Evolutionary conservation across 805 yeast species (phyloP).

Genomic region (Yueomyces sp.): DNA sequence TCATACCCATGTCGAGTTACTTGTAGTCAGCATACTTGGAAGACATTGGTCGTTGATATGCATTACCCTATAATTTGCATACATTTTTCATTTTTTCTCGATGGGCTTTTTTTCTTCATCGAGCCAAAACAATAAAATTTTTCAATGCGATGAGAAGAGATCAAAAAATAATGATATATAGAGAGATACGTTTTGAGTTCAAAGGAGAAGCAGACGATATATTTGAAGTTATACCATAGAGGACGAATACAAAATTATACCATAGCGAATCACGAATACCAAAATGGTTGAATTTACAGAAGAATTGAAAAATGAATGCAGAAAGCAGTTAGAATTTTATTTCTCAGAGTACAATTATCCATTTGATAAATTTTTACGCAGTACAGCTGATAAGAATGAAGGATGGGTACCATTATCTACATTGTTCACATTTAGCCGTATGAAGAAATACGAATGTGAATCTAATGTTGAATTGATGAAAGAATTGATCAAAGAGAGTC

Average conservation of each 20-base stretch:
- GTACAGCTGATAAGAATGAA: conserved; percentile 64
- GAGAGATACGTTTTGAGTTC: not conserved
- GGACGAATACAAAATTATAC: not conserved
- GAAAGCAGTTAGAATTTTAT: conserved; percentile 85
- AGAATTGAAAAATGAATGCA: conserved; percentile 18
- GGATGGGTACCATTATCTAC: conserved; percentile 75
- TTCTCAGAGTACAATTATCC: conserved; percentile 87
- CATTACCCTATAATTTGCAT: no score
- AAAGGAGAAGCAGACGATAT: not conserved
- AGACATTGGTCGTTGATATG: not conserved
- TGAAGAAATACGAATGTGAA: conserved; percentile 82
- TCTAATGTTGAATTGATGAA: no score
- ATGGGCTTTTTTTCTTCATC: no score
- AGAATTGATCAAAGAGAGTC: conserved; percentile 43
- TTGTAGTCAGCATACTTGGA: not conserved
- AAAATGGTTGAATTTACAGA: conserved; percentile 16
- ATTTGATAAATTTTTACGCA: conserved; percentile 77
- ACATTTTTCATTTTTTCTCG: no score
- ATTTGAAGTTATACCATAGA: not conserved
- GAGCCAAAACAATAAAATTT: no score
- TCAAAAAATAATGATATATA: not conserved
- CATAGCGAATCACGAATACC: no score
- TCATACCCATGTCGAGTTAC: not conserved
- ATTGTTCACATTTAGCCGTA: conserved; percentile 64
- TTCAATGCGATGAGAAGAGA: not conserved